A percentile compares a stretch with the other conserved stretches of the same genome.
Conservation (phyloP, 1,139 yeast genomes). For the Yamadazyma epiphylla region DNA sequence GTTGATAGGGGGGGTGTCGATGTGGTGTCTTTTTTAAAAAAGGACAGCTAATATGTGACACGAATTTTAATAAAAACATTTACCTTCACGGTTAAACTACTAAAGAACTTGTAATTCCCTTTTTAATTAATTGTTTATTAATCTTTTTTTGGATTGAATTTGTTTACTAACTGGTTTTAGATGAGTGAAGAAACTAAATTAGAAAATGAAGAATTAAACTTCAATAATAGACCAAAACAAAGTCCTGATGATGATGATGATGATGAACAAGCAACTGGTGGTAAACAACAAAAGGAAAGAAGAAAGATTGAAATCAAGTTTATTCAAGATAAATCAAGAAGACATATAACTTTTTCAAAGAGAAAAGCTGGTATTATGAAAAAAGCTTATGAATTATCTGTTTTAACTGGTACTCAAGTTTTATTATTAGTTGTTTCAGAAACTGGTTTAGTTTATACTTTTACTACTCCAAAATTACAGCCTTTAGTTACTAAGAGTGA, state of each 20-base stretch:
- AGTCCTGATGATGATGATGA: conserved; percentile 59
- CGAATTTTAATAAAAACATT: no score
- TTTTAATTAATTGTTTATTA: no score
- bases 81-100: no score
- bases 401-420: conserved; percentile 95
- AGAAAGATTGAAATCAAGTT: conserved; percentile 96
- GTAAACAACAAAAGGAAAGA: conserved; percentile 69
- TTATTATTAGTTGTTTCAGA: conserved; percentile 90
- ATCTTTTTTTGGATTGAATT: no score
- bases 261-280: conserved; percentile 58
- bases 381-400: conserved; percentile 94
- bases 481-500: conserved; percentile 96
- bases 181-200: conserved; percentile 43
- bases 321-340: conserved; percentile 94
- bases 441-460: conserved; percentile 97
- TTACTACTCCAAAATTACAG: conserved; percentile 96
- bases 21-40: no score
- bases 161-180: conserved; percentile 15
- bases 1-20: no score
- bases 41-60: no score
- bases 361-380: conserved; percentile 99
- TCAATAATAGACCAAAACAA: conserved; percentile 11
- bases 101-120: no score
- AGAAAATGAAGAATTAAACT: conserved; percentile 33
- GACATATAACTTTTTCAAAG: conserved; percentile 95